Base-by-base conservation (phyloP, 1,284 basidiomycete genomes). In the Pascua sp. region DNA sequence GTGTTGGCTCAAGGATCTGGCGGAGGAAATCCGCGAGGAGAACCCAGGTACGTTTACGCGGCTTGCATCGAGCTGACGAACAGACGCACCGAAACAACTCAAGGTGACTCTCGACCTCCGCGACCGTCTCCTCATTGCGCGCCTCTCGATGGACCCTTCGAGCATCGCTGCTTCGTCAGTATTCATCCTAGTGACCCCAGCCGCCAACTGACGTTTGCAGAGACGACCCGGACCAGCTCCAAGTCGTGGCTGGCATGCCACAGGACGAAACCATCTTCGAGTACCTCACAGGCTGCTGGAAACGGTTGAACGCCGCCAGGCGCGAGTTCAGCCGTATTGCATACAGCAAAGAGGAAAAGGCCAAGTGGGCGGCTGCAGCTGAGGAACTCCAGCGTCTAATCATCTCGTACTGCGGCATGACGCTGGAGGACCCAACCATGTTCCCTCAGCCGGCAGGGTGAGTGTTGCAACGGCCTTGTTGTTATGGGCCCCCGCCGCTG, bases 251-350 rank as follows among this genome's bases (percentile, higher is more conserved):
- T 2, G 88, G 88, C 24, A 78, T 96, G 24, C 90, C 91, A 4
- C 68, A 84, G 12, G 78, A 86, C 51, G 85, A 93, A 76, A 94
- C 93, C 0, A 83, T 86, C 0, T 94, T 94, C 64, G 92, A 97
- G 69, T 98, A 94, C 71, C 82, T 98, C 18, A 82, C 91, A 1
- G 87, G 87, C 17, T 89, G 89, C 67, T 99, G 95, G 95, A 92
- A 90, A 74, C 83, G 92, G 18, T 70, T 89, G 46, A 87, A 90
- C 60, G 65, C 75, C 2, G 81, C 81, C 7, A 84, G 84, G 61
- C 78, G 81, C 36, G 79, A 82, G 40, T 69, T 87, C 13, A 65
- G 82, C 44, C 87, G 86, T 70, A 85, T 85, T 81, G 88, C 80
- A 39, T 86, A 85, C 68, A 76, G 82, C 10, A 83, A 85, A 42